These are phyloP conservation scores for Trichophaea hybrida DNA, from an alignment of 2,329 filamentous ascomycete species.

Conservation along the genomic window DNA sequence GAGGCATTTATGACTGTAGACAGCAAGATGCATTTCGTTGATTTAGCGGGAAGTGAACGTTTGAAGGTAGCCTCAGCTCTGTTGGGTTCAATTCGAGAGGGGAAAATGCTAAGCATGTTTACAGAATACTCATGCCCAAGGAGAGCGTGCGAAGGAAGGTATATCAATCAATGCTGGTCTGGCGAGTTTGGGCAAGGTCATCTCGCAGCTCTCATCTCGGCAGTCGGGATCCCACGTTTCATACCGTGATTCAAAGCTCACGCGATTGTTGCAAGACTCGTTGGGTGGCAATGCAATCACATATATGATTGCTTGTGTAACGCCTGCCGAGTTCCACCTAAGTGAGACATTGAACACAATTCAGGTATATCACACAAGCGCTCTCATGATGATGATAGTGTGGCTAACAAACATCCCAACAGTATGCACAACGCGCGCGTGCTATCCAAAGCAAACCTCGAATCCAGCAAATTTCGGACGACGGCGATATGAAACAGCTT, in stretches of 20 bases:
- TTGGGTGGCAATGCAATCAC: slow-evolving; percentile 94
- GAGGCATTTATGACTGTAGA: slow-evolving; percentile 66
- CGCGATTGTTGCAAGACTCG: slow-evolving; percentile 86
- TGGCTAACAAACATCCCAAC: slow-evolving; percentile 19
- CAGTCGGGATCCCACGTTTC: slow-evolving; percentile 81
- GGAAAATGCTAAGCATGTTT: not conserved
- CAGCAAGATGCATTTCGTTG: slow-evolving; percentile 97
- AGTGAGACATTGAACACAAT: slow-evolving; percentile 97
- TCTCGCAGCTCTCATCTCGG: slow-evolving; percentile 88
- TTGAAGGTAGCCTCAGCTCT: slow-evolving; percentile 45
- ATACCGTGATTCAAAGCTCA: slow-evolving; percentile 95
- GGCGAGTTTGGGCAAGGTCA: slow-evolving; percentile 91
- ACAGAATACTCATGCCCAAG: slow-evolving; percentile 78
- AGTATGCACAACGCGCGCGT: slow-evolving; percentile 89
- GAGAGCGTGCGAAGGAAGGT: slow-evolving; percentile 84
- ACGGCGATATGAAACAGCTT: slow-evolving; percentile 81
- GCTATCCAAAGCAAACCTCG: slow-evolving; percentile 95
- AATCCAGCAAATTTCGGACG: slow-evolving; percentile 78
- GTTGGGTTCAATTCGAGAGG: not conserved
- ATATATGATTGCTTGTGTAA: slow-evolving; percentile 99
- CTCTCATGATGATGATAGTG: not conserved
- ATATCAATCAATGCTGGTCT: slow-evolving; percentile 97
- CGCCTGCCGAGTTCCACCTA: slow-evolving; percentile 87
- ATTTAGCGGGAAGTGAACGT: slow-evolving; percentile 89
- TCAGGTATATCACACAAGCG: slow-evolving; percentile 29